phyloP scores from a whole-genome alignment of 352 stramenopile species.

The Blastocystis sp. region DNA sequence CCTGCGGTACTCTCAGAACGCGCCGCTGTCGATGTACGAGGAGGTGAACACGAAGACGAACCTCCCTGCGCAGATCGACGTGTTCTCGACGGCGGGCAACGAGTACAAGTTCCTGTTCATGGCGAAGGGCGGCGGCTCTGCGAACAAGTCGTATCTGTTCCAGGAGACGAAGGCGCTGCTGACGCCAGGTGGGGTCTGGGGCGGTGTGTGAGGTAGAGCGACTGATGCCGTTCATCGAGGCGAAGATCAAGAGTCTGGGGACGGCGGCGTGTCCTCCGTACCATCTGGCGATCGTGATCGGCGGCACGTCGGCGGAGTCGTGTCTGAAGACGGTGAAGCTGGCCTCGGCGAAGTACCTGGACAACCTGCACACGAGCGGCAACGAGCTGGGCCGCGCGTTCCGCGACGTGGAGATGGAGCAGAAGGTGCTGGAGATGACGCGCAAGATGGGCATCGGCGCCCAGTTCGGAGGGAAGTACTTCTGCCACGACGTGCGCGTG shows the following conservation, averaged over 20 bases:
- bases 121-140: constrained; percentile 78
- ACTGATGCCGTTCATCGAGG: constrained; percentile 72
- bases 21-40: constrained; percentile 78
- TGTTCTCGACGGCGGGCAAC: constrained; percentile 71
- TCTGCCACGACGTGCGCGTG: constrained; percentile 81
- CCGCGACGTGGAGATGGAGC: constrained; percentile 76
- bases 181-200: constrained; percentile 67
- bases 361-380: constrained; percentile 74
- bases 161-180: constrained; percentile 83
- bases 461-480: constrained; percentile 81
- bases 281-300: constrained; percentile 79
- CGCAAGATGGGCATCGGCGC: constrained; percentile 79
- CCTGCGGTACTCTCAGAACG: constrained; percentile 77
- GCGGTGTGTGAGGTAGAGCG: constrained; percentile 56
- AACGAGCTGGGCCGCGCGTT: constrained; percentile 73
- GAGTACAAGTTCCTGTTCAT: constrained; percentile 83
- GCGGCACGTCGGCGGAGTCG: constrained; percentile 74
- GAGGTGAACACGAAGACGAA: constrained; percentile 81
- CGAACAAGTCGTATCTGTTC: constrained; percentile 84
- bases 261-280: constrained; percentile 80
- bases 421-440: constrained; percentile 75
- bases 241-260: constrained; percentile 80
- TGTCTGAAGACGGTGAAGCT: constrained; percentile 83
- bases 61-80: constrained; percentile 78
- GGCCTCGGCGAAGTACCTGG: constrained; percentile 77